phyloP scores from a whole-genome alignment of 768 basidiomycete species.

The Amanita subjunquillea region DNA sequence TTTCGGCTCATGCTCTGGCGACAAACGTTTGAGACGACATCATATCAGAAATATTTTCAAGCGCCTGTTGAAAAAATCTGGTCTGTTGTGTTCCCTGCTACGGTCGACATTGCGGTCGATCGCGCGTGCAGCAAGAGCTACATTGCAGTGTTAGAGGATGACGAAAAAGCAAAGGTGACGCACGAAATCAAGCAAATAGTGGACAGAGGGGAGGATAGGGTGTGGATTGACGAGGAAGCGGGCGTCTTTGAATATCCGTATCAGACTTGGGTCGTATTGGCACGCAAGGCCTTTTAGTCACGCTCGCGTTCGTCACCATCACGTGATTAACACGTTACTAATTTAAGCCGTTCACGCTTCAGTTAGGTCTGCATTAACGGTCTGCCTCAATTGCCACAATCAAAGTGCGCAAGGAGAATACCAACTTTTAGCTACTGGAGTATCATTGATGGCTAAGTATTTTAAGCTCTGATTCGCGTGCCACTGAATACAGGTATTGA shows the following conservation, averaged over 20 bases:
- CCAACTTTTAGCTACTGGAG: no score
- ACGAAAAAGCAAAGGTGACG: constrained; percentile 45
- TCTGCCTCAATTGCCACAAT: constrained; percentile 53
- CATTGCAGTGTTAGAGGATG: constrained; percentile 57
- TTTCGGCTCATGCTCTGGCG: constrained; percentile 74
- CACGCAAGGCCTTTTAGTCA: constrained; percentile 17
- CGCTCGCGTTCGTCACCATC: neutral
- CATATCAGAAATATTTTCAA: constrained; percentile 53
- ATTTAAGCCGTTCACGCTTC: neutral
- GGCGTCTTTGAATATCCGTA: constrained; percentile 80
- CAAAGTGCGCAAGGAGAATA: no score
- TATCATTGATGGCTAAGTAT: no score
- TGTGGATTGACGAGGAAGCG: constrained; percentile 65
- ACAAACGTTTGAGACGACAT: constrained; percentile 48
- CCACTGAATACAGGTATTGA: no score
- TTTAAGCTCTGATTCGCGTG: no score
- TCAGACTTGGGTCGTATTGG: constrained; percentile 50
- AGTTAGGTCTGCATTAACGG: constrained; percentile 14
- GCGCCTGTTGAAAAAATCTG: constrained; percentile 47
- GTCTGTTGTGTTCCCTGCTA: constrained; percentile 40
- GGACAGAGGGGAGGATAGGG: constrained; percentile 45
- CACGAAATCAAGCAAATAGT: constrained; percentile 46
- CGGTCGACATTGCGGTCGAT: constrained; percentile 46
- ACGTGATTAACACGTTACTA: constrained; percentile 2
- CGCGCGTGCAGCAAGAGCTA: constrained; percentile 82